phyloP scores from a whole-genome alignment of 1,139 yeast genomes.

The Diutina sp. region DNA sequence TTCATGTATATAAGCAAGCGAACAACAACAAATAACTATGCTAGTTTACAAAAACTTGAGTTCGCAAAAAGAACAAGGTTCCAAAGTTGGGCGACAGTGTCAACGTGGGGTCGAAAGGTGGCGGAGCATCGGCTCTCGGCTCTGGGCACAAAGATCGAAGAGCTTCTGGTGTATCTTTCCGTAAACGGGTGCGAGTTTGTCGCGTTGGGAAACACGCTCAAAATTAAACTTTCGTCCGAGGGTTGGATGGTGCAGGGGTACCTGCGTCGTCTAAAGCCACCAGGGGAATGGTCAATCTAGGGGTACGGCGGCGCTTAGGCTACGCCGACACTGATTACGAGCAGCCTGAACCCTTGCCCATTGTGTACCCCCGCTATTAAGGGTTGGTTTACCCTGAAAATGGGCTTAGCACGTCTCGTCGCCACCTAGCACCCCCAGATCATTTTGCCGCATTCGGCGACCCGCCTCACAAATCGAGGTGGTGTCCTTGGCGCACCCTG shows the following conservation, averaged over 20 bases:
- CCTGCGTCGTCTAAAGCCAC: not conserved
- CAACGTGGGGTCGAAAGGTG: not conserved
- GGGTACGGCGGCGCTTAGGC: not conserved
- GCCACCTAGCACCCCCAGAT: not conserved
- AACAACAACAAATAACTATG: no score
- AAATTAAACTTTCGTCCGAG: not conserved
- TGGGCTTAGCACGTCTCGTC: not conserved
- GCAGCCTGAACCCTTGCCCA: not conserved
- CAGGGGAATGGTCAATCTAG: not conserved
- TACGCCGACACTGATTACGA: not conserved
- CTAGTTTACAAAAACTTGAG: no score
- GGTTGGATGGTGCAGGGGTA: not conserved
- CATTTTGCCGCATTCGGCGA: not conserved
- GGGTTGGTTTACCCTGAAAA: not conserved
- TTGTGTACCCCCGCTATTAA: not conserved
- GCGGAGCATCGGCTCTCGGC: not conserved
- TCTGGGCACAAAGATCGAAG: not conserved
- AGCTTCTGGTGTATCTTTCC: not conserved
- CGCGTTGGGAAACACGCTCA: not conserved
- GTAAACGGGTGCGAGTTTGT: not conserved
- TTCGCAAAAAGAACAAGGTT: no score
- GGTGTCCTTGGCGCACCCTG: not conserved
- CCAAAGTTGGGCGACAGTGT: not conserved
- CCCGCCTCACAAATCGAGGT: not conserved
- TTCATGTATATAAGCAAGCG: no score